phyloP scores from a whole-genome alignment of 2,329 filamentous ascomycete species.

The Fusarium mangiferae region DNA sequence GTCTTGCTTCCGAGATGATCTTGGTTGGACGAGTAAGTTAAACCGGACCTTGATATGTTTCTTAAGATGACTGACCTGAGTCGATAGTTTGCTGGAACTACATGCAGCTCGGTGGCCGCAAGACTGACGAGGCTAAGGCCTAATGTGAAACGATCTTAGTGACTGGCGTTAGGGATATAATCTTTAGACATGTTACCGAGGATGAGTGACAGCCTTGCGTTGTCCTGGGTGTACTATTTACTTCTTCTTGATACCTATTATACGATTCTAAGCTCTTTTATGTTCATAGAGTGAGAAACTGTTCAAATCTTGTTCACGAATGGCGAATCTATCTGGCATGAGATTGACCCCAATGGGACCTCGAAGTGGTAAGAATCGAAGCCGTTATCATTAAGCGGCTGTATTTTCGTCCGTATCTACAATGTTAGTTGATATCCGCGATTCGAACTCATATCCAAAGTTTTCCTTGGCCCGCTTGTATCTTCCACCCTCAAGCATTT shows the following conservation, averaged over 20 bases:
- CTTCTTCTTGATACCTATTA: neutral
- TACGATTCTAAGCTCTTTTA: neutral
- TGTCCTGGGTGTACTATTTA: neutral
- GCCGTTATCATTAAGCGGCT: neutral
- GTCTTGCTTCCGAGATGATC: constrained; percentile 73
- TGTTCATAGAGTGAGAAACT: neutral
- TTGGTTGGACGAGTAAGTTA: constrained; percentile 71
- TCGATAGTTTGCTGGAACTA: constrained; percentile 66
- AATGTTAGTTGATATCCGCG: neutral
- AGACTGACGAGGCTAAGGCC: constrained; percentile 40
- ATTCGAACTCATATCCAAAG: neutral
- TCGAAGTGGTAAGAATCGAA: neutral
- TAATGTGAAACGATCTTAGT: constrained; percentile 15
- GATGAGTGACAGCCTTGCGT: neutral
- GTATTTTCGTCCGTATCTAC: neutral
- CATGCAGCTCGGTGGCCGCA: constrained; percentile 57
- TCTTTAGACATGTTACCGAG: neutral
- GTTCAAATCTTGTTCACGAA: neutral
- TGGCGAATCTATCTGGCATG: no score
- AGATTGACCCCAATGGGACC: neutral
- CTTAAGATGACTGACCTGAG: constrained; percentile 22
- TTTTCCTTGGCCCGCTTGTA: neutral
- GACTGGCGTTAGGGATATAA: constrained; percentile 37
- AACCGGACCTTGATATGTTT: no score
- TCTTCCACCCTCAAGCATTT: neutral